Evolutionary conservation across 2,329 filamentous ascomycete species (phyloP), one percentile per base, ranked within the genome.

Genomic region (Claviceps lovelessii): DNA sequence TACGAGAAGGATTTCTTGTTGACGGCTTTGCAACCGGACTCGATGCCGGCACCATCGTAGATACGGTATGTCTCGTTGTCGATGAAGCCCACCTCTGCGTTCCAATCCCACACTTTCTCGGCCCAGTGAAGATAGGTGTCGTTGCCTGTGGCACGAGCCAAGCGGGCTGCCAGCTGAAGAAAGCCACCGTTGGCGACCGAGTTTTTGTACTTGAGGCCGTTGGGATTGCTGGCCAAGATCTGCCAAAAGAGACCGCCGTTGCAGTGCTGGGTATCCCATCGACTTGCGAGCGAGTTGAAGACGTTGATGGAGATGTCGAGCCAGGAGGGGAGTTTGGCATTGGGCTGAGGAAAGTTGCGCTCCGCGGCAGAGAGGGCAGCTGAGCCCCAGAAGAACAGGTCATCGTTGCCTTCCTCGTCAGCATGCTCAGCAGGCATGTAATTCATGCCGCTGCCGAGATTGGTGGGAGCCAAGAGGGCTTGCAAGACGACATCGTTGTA

Each of bases 181-280:
- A 93, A 81, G n/a, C 83, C 84, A 46, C 86, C 88, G 67, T 93
- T 93, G 58, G 83, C 84, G 61, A 90, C 80, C 6, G 83, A 78
- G 71, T 91, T 91, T 70, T 90, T 93, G 77, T 94, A 93, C 63
- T 81, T 77, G 66, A 90, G 84, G 15, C 88, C 89, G 58, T 82
- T 82, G 49, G 73, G 72, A 65, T 94, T 91, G 61, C 78, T 80
- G 1, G 77, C 71, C 66, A 84, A 90, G 60, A 95, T 89, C 72
- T 95, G 88, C 87, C 87, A 91, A 55, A 81, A 76, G 49, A 93
- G 71, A 5, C 88, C 89, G 57, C 88, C 88, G 31, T 74, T 76
- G 63, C 88, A 94, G 44, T 72, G 69, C 0, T 73, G 71, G 0
- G 71, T 75, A 65, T 90, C 83, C 88, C 88, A 93, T 49, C 88